phyloP scores from a whole-genome alignment of 768 basidiomycete genomes.

The Postia placenta region DNA sequence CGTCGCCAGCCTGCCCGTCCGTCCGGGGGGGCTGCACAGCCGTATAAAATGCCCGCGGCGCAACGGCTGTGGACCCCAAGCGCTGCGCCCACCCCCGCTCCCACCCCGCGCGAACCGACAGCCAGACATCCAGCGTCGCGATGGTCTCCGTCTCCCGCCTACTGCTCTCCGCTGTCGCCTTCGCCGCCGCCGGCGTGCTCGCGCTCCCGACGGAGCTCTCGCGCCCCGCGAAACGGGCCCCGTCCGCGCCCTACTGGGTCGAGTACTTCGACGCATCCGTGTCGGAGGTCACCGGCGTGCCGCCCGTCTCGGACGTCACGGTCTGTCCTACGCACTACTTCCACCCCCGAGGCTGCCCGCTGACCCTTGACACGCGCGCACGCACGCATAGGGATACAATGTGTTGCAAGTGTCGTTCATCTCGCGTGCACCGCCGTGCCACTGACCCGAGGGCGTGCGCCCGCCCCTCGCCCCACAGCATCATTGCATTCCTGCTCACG shows the following conservation, averaged over 20 bases:
- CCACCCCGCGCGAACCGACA: neutral
- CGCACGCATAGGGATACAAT: slow-evolving; percentile 2
- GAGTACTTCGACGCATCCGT: slow-evolving; percentile 32
- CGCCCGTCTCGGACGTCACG: slow-evolving; percentile 24
- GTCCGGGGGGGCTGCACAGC: neutral
- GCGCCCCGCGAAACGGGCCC: slow-evolving; percentile 1
- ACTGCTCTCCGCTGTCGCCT: neutral
- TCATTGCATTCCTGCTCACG: slow-evolving; percentile 36
- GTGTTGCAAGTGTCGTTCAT: neutral
- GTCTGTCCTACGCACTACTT: slow-evolving; percentile 15
- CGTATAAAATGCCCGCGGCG: neutral
- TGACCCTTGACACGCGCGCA: no score
- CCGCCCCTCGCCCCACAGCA: slow-evolving; percentile 16
- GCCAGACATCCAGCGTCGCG: neutral
- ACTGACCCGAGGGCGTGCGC: neutral
- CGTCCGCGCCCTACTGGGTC: slow-evolving; percentile 33
- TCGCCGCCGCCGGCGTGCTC: neutral
- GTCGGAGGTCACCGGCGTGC: slow-evolving; percentile 34
- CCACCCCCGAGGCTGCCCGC: neutral
- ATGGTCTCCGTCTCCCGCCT: neutral
- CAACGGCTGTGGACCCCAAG: neutral
- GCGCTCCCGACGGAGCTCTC: neutral
- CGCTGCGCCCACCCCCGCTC: neutral
- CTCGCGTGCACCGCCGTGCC: neutral
- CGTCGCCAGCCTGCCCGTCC: neutral